Conservation (phyloP, 352 stramenopile species). For the Pythium sp. region DNA sequence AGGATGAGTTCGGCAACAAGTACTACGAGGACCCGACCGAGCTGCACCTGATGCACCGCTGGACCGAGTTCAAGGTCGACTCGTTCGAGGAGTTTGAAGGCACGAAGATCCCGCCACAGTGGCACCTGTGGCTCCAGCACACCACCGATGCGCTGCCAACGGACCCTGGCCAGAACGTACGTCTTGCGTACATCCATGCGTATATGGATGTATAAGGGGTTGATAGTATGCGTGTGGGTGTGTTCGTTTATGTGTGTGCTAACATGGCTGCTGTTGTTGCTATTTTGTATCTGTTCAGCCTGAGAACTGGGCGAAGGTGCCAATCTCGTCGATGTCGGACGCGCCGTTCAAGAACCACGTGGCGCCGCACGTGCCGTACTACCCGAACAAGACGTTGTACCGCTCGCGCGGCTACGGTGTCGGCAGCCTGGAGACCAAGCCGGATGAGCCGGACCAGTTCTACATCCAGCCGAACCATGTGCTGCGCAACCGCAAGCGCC, state of each 20-base stretch:
- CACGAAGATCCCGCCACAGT: constrained; percentile 75
- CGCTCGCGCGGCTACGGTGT: constrained; percentile 79
- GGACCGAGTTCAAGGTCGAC: constrained; percentile 81
- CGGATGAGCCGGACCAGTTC: constrained; percentile 73
- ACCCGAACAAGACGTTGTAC: constrained; percentile 74
- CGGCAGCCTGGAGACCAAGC: constrained; percentile 56
- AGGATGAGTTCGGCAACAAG: constrained; percentile 84
- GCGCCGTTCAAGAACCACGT: constrained; percentile 72
- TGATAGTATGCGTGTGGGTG: not conserved
- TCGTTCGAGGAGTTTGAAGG: constrained; percentile 78
- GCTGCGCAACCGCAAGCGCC: constrained; percentile 65
- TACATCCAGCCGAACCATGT: constrained; percentile 80
- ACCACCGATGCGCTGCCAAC: constrained; percentile 66
- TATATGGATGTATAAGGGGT: too few relatives aligned
- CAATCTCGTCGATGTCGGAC: constrained; percentile 53
- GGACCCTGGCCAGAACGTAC: constrained; percentile 58
- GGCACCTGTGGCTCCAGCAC: constrained; percentile 86
- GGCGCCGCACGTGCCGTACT: constrained; percentile 61
- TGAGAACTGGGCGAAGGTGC: constrained; percentile 64
- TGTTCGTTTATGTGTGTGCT: not conserved
- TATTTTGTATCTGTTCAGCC: constrained; percentile 24
- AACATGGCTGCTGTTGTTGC: not conserved
- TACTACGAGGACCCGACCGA: constrained; percentile 87
- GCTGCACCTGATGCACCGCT: constrained; percentile 72
- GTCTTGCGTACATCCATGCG: constrained; percentile 14